Percentiles rank a stretch among this genome's conserved stretches.
Evolutionary conservation across 148 eudicot species (phyloP).

Genomic region (Euryodendron excelsum): DNA sequence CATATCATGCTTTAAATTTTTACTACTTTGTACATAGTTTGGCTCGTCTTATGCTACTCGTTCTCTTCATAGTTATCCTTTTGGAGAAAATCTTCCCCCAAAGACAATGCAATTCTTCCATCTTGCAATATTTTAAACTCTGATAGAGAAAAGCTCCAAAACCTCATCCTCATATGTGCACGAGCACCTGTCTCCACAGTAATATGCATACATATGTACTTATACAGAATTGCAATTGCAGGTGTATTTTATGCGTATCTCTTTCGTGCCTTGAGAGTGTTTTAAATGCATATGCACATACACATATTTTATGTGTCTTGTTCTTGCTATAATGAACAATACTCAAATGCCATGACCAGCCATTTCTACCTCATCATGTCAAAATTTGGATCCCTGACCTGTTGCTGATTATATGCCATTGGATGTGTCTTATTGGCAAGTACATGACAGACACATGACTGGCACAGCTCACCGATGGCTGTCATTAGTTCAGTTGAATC

Average conservation of each 20-base stretch:
- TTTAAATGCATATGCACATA: not conserved
- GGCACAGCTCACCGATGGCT: not conserved
- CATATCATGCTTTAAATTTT: not conserved
- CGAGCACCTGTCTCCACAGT: not conserved
- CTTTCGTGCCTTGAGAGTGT: not conserved
- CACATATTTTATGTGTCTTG: not conserved
- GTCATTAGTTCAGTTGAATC: not conserved
- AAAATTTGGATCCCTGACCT: not conserved
- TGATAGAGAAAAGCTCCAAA: not conserved
- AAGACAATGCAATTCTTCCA: not conserved
- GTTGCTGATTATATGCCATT: not conserved
- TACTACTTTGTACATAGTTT: not conserved
- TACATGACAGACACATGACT: not conserved
- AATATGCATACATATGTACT: not conserved
- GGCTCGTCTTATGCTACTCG: not conserved
- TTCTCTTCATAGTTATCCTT: not conserved
- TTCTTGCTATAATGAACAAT: not conserved
- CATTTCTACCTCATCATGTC: not conserved
- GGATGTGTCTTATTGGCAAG: not conserved
- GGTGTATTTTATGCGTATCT: not conserved
- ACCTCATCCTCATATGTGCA: not conserved
- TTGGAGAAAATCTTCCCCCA: not conserved
- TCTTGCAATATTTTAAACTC: not conserved
- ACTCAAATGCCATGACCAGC: not conserved
- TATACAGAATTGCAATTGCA: not conserved